Conservation (phyloP, 495 filamentous ascomycete genomes). For the Diplogelasinospora grovesii region DNA sequence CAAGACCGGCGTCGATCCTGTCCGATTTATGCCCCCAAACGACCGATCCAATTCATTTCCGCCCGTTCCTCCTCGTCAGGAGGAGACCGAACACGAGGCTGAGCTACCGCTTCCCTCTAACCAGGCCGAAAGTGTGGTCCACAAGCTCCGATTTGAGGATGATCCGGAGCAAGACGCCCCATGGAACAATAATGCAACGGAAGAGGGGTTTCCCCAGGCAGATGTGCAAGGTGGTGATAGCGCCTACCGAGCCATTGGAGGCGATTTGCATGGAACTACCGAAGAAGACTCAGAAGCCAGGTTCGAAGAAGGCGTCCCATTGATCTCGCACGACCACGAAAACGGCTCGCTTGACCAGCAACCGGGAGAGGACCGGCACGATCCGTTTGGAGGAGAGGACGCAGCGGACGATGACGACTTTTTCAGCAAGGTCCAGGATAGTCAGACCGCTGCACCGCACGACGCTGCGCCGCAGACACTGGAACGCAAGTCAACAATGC, state of each 20-base stretch:
- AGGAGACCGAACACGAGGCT: constrained; percentile 21
- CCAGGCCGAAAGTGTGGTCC: constrained; percentile 15
- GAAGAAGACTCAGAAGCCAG: constrained; percentile 39
- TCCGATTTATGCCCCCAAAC: constrained; percentile 46
- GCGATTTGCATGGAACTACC: constrained; percentile 29
- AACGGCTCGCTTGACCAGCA: too few species aligned
- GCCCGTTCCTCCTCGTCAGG: constrained; percentile 35
- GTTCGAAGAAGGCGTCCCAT: constrained; percentile 54
- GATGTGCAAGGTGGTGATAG: constrained; percentile 11
- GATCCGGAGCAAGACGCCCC: too few species aligned
- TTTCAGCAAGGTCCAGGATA: constrained; percentile 35
- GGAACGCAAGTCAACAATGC: constrained; percentile 54
- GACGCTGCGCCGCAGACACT: constrained; percentile 24
- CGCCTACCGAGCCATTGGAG: constrained; percentile 27
- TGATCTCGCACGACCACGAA: constrained; percentile 35
- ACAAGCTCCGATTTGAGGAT: constrained; percentile 31
- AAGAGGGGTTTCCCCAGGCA: constrained; percentile 19
- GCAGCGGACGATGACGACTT: constrained; percentile 44
- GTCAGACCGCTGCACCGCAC: constrained; percentile 8
- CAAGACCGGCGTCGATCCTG: constrained; percentile 45
- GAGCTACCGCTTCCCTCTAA: constrained; percentile 14
- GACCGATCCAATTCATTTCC: constrained; percentile 61
- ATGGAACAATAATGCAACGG: too few species aligned
- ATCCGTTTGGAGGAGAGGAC: constrained; percentile 36
- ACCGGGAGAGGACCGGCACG: constrained; percentile 2